These are phyloP conservation scores for Leccinum longicurvipes DNA, from an alignment of 768 basidiomycete species.

Conservation along the genomic window DNA sequence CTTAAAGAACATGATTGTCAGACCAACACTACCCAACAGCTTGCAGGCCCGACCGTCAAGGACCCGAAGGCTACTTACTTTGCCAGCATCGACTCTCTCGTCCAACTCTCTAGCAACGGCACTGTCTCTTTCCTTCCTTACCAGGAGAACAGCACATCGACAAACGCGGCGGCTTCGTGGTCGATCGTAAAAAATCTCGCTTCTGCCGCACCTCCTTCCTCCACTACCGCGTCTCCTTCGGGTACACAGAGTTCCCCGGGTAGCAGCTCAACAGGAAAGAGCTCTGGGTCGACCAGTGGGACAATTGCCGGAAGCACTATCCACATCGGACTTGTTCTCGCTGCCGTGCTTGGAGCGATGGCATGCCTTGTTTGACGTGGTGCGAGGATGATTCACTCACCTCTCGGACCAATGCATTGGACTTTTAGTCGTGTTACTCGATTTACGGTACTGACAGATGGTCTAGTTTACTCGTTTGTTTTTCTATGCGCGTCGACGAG, in stretches of 20 bases:
- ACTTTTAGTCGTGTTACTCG: not conserved
- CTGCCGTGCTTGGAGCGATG: conserved; percentile 9
- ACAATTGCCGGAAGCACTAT: conserved; percentile 11
- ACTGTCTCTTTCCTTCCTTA: conserved; percentile 60
- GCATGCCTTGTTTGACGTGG: conserved; percentile 11
- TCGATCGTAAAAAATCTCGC: conserved; percentile 42
- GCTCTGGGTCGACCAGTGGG: conserved; percentile 12
- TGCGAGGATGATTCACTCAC: not conserved
- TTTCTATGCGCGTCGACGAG: not conserved
- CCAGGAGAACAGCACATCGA: conserved; percentile 39
- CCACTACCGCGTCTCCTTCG: conserved; percentile 19
- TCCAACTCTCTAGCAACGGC: conserved; percentile 66
- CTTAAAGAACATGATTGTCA: conserved; percentile 21
- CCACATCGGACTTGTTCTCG: conserved; percentile 14
- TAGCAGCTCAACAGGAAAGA: conserved; percentile 11
- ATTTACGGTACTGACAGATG: conserved; percentile 1
- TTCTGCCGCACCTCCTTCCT: conserved; percentile 38
- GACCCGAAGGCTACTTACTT: conserved; percentile 62
- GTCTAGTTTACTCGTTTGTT: not conserved
- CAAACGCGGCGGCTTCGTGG: conserved; percentile 51
- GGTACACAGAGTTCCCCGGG: conserved; percentile 15
- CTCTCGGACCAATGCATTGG: not conserved
- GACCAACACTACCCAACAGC: conserved; percentile 61
- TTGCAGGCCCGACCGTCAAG: conserved; percentile 58
- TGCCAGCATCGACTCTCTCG: conserved; percentile 55